phyloP scores from a whole-genome alignment of 495 filamentous ascomycete genomes.

The Penicillium tannophilum region DNA sequence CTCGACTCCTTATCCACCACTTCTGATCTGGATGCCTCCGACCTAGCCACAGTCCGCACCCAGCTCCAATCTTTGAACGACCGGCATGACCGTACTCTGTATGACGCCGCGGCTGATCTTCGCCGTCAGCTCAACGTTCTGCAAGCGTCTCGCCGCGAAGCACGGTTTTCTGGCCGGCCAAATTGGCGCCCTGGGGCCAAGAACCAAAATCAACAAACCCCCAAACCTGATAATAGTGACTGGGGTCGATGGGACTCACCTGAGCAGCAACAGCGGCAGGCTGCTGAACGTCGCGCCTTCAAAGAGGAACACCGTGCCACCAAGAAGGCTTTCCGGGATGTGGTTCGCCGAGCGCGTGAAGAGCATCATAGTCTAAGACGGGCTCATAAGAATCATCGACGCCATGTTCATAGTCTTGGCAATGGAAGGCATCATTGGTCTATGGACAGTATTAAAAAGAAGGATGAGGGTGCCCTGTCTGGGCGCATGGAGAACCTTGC shows the following conservation, averaged over 20 bases:
- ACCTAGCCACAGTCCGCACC: slow-evolving; percentile 43
- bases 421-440: slow-evolving; percentile 20
- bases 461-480: background rate
- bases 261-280: slow-evolving; percentile 36
- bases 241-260: slow-evolving; percentile 48
- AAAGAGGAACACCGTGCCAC: slow-evolving; percentile 46
- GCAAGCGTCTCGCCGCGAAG: slow-evolving; percentile 42
- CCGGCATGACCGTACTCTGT: slow-evolving; percentile 43
- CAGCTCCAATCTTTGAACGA: slow-evolving; percentile 43
- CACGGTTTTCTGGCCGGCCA: slow-evolving; percentile 25
- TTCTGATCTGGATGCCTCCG: slow-evolving; percentile 43
- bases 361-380: slow-evolving; percentile 41
- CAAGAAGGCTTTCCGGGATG: slow-evolving; percentile 43
- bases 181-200: slow-evolving; percentile 31
- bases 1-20: slow-evolving; percentile 46
- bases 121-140: slow-evolving; percentile 40
- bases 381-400: slow-evolving; percentile 25
- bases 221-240: slow-evolving; percentile 17
- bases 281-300: slow-evolving; percentile 33
- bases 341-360: slow-evolving; percentile 40
- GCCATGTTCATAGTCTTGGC: slow-evolving; percentile 17
- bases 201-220: slow-evolving; percentile 7
- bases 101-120: slow-evolving; percentile 44
- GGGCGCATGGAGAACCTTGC: slow-evolving; percentile 21
- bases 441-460: slow-evolving; percentile 1